Evolutionary conservation across 2,329 filamentous ascomycete genomes (phyloP).

Genomic region (Nannizzia gypsea): DNA sequence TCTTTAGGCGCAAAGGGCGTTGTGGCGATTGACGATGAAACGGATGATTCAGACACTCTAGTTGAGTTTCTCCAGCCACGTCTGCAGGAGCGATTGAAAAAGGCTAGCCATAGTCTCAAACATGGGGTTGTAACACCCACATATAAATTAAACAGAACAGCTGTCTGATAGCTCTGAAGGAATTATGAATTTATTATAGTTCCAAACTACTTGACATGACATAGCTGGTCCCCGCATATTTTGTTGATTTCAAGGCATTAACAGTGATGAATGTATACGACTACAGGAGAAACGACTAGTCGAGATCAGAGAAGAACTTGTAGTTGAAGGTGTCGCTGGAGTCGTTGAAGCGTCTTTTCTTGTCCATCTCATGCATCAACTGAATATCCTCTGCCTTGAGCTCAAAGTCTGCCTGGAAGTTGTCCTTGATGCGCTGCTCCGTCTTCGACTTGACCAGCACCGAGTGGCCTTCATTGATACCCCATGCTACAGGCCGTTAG

Average conservation of each 20-base stretch:
- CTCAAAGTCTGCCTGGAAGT: slow-evolving; percentile 45
- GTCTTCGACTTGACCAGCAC: slow-evolving; percentile 45
- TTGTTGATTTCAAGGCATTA: neutral
- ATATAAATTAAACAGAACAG: too few relatives aligned
- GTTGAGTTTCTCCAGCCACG: too few relatives aligned
- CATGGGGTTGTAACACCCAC: too few relatives aligned
- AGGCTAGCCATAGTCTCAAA: too few relatives aligned
- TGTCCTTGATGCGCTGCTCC: slow-evolving; percentile 31
- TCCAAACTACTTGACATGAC: too few relatives aligned
- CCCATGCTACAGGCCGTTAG: slow-evolving; percentile 35
- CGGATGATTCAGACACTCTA: too few relatives aligned
- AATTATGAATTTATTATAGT: neutral
- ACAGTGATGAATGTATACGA: neutral
- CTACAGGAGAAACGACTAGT: slow-evolving; percentile 38
- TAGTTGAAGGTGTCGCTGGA: slow-evolving; percentile 45
- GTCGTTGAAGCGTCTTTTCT: slow-evolving; percentile 53
- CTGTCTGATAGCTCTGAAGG: too few relatives aligned
- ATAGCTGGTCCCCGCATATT: neutral
- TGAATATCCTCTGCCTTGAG: slow-evolving; percentile 46
- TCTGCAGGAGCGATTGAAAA: too few relatives aligned
- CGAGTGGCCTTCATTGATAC: slow-evolving; percentile 39
- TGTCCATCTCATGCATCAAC: slow-evolving; percentile 45
- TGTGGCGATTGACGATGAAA: too few relatives aligned
- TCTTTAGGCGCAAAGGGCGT: too few relatives aligned
- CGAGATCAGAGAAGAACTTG: slow-evolving; percentile 48